Evolutionary conservation across 257 asterid genomes (phyloP).

Genomic region (Solanum sejunctum): DNA sequence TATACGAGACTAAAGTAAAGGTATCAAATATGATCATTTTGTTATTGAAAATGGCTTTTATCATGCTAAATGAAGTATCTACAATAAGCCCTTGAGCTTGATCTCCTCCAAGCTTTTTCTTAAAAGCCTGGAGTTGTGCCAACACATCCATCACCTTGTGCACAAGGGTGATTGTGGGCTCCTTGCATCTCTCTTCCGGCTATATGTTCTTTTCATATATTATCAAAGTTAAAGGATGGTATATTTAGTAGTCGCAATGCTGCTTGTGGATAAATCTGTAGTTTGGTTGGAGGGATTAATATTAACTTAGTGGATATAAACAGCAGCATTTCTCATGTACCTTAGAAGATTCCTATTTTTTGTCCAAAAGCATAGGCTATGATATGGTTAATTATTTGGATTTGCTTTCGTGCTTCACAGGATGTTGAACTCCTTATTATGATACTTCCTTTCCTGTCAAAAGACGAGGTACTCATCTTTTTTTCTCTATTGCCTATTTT

Average conservation of each 20-base stretch:
- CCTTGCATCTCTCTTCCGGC: not conserved
- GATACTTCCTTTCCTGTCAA: constrained; percentile 71
- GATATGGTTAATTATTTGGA: not conserved
- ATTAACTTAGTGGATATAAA: not conserved
- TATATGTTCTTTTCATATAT: not conserved
- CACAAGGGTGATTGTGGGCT: not conserved
- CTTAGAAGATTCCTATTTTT: not conserved
- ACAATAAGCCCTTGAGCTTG: not conserved
- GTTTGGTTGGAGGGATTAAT: not conserved
- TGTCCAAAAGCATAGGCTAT: not conserved
- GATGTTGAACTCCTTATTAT: constrained; percentile 76
- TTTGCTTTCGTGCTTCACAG: constrained; percentile 31
- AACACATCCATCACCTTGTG: not conserved
- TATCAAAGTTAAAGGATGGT: not conserved
- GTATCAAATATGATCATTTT: constrained; percentile 18
- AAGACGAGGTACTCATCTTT: constrained; percentile 59
- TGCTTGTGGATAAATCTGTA: not conserved
- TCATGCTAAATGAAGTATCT: not conserved
- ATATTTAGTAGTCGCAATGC: not conserved
- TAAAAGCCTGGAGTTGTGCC: not conserved
- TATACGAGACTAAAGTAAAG: constrained; percentile 71
- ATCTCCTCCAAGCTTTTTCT: not conserved
- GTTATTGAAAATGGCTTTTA: not conserved
- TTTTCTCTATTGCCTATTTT: not conserved
- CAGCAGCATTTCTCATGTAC: not conserved